Base-by-base conservation (phyloP, 2,329 filamentous ascomycete species). In the Sclerotinia subarctica region DNA sequence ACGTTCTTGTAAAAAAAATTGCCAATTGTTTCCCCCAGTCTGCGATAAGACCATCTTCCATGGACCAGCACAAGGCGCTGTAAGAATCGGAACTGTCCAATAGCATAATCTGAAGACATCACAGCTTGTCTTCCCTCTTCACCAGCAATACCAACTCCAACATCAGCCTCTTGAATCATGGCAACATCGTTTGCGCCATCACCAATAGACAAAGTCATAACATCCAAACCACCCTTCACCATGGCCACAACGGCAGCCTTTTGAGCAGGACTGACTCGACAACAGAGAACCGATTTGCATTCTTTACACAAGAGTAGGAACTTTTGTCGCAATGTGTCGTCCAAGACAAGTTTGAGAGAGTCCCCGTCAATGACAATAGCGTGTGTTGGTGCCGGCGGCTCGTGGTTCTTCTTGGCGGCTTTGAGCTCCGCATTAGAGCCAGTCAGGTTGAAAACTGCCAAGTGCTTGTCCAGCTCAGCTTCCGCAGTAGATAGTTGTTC, bases 1-100 rank as follows among this genome's bases (percentile, higher is more conserved):
- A 99, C 91, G 82, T 98, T 99, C 90, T 99, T 99, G 87, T 98
- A 99, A 84, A 99, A 99, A 85, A 99, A 99, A 79, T 99, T 99
- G 78, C 93, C 93, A 76, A 96, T 97, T 58, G 90, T 92, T 82
- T 99, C 95, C 42, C 90, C 93, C 78, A 99, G 82, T 74, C 95
- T 88, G 65, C 94, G 88, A 81, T 99, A 99, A n/a, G 93, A 97
- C 92, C 94, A 97, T 69, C 94, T 88, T 69, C 94, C 94, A 77
- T 97, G 94, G 5, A 97, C 93, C 26, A 97, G 85, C 42, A 97
- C 86, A 70, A 97, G 83, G 66, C 94, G 85, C 74, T 93, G 90
- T 64, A 97, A 83, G 81, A 92, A 97, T 52, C 93, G 87, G 82
- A 97, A 97, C 79, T 97, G 94, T 1, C 92, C 94, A 77, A 97